A percentile compares a stretch with the other conserved stretches of the same genome.
phyloP scores from a whole-genome alignment of 768 basidiomycete species.

The Lepiota subincarnata region DNA sequence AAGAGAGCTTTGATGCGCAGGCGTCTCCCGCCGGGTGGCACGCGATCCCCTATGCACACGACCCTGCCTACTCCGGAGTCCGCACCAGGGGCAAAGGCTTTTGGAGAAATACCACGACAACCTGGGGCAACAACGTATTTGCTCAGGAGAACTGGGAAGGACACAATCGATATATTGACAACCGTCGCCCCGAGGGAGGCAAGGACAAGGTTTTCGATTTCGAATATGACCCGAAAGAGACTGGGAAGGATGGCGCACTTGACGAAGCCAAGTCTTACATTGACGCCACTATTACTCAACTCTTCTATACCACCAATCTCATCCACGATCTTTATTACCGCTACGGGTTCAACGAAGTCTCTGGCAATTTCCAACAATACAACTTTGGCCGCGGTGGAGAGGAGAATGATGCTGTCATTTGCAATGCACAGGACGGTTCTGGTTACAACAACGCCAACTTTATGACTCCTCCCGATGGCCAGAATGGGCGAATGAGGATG shows the following conservation, averaged over 20 bases:
- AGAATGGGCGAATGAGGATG: conserved; percentile 93
- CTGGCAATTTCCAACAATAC: conserved; percentile 97
- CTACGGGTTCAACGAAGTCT: conserved; percentile 82
- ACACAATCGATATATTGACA: conserved; percentile 56
- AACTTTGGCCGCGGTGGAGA: conserved; percentile 90
- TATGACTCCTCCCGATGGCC: conserved; percentile 80
- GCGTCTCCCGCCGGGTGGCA: conserved; percentile 96
- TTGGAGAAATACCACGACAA: conserved; percentile 71
- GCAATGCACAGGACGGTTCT: conserved; percentile 93
- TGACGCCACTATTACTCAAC: conserved; percentile 80
- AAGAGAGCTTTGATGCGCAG: conserved; percentile 68
- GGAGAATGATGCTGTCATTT: conserved; percentile 87
- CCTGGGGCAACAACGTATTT: conserved; percentile 88
- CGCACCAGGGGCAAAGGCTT: conserved; percentile 23
- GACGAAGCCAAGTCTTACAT: conserved; percentile 79
- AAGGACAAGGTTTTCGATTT: conserved; percentile 58
- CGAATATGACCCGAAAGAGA: conserved; percentile 65
- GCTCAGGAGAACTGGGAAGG: conserved; percentile 95
- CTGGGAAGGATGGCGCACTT: conserved; percentile 52
- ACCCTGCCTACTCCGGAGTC: conserved; percentile 45
- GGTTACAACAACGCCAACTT: conserved; percentile 94
- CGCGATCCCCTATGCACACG: conserved; percentile 63
- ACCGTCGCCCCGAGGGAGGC: conserved; percentile 77
- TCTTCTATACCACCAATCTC: conserved; percentile 85
- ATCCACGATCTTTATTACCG: conserved; percentile 82